phyloP scores from a whole-genome alignment of 108 stramenopile genomes.

The Nannochloropsis salina region DNA sequence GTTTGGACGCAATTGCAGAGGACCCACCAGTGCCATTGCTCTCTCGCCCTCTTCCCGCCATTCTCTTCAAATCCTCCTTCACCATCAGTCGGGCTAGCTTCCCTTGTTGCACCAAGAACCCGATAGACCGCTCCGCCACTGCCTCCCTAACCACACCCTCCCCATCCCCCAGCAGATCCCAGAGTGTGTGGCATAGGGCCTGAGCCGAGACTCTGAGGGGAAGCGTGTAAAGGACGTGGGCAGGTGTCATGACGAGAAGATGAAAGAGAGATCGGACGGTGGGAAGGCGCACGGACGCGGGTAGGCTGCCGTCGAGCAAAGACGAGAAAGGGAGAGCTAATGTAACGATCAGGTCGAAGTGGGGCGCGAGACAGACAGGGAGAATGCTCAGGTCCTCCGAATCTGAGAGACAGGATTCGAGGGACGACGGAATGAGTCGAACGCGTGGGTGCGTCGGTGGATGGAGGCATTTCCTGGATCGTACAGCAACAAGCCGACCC shows the following conservation, averaged over 20 bases:
- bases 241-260: background rate
- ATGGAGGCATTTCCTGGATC: too few relatives aligned
- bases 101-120: background rate
- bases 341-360: background rate
- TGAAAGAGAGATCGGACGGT: background rate
- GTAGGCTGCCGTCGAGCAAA: background rate
- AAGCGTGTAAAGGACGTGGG: background rate
- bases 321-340: background rate
- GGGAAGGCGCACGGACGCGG: background rate
- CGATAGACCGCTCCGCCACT: background rate
- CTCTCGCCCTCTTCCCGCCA: background rate
- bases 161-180: background rate
- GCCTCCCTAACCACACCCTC: background rate
- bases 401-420: background rate
- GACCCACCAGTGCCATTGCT: background rate
- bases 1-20: too few relatives aligned
- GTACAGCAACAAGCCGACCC: too few relatives aligned
- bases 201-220: background rate
- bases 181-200: background rate
- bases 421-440: background rate
- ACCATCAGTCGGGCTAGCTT: background rate
- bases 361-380: constrained; percentile 2
- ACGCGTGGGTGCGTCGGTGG: background rate
- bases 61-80: background rate
- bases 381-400: background rate